Conservation (phyloP, 129 eudicot genomes). For the Helichrysum umbraculigerum region DNA sequence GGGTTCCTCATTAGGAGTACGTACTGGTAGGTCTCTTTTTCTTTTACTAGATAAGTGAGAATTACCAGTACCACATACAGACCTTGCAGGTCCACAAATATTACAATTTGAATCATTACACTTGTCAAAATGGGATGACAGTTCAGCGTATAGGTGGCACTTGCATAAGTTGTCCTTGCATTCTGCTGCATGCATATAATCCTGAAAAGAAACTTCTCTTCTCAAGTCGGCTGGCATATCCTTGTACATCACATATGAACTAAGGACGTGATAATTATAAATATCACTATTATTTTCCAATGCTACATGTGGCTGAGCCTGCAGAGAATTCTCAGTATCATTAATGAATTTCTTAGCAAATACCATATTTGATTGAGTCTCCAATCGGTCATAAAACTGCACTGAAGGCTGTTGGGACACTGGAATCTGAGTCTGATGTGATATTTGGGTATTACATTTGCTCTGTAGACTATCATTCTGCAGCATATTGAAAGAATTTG, state of each 20-base stretch:
- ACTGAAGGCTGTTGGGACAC: constrained; percentile 26
- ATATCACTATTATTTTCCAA: constrained; percentile 26
- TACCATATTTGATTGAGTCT: constrained; percentile 18
- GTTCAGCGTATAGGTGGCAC: constrained; percentile 36
- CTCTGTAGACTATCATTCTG: constrained; percentile 26
- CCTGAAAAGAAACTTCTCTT: constrained; percentile 40
- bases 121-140: constrained; percentile 55
- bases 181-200: constrained; percentile 44
- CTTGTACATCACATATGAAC: constrained; percentile 41
- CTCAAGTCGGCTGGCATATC: constrained; percentile 31
- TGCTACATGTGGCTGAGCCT: constrained; percentile 15
- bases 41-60: constrained; percentile 32
- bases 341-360: constrained; percentile 5
- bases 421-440: constrained; percentile 25
- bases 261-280: constrained; percentile 33
- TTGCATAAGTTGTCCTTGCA: constrained; percentile 50
- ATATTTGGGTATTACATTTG: neutral
- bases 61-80: constrained; percentile 24
- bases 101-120: constrained; percentile 39
- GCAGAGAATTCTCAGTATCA: constrained; percentile 19
- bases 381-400: constrained; percentile 24
- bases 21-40: constrained; percentile 27
- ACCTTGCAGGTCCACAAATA: constrained; percentile 52
- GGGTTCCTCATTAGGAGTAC: constrained; percentile 14
- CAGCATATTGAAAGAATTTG: constrained; percentile 21